Evolutionary conservation across 352 stramenopile species (phyloP).

Genomic region (Pythium diclinum): DNA sequence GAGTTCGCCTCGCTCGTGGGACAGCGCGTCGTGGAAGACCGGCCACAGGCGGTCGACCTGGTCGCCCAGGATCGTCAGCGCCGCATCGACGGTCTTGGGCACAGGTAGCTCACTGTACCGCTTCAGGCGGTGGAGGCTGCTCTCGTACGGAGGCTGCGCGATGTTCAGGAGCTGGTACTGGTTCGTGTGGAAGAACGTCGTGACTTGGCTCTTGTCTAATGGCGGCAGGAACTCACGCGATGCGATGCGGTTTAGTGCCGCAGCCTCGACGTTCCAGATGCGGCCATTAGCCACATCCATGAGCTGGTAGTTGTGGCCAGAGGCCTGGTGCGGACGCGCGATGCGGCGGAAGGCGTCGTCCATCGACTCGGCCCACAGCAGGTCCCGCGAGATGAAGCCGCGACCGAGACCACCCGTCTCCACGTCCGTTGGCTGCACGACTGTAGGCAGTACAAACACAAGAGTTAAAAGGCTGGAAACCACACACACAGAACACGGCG

Average conservation of each 20-base stretch:
- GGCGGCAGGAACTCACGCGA: constrained; percentile 38
- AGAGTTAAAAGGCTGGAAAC: no score
- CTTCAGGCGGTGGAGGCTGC: constrained; percentile 59
- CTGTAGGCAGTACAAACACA: constrained; percentile 25
- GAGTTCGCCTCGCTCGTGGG: constrained; percentile 52
- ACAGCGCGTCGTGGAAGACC: constrained; percentile 62
- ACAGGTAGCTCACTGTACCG: constrained; percentile 51
- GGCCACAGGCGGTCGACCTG: constrained; percentile 56
- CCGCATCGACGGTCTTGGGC: constrained; percentile 39
- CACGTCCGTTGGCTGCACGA: constrained; percentile 61
- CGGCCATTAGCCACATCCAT: constrained; percentile 48
- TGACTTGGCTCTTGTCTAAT: constrained; percentile 18
- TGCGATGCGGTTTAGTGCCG: constrained; percentile 51
- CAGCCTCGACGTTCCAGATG: constrained; percentile 71
- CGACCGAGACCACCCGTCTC: constrained; percentile 56
- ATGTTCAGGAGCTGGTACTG: constrained; percentile 71
- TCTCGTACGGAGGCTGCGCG: constrained; percentile 56
- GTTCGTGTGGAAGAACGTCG: constrained; percentile 66
- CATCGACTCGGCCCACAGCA: constrained; percentile 40
- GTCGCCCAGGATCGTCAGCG: constrained; percentile 60
- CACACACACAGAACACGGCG: neutral
- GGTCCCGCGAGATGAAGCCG: constrained; percentile 66
- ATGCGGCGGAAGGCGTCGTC: constrained; percentile 56
- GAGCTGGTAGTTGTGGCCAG: constrained; percentile 77
- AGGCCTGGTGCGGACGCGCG: constrained; percentile 44